Evolutionary conservation across 1,139 yeast genomes (phyloP).

Genomic region (Pichia sp.): DNA sequence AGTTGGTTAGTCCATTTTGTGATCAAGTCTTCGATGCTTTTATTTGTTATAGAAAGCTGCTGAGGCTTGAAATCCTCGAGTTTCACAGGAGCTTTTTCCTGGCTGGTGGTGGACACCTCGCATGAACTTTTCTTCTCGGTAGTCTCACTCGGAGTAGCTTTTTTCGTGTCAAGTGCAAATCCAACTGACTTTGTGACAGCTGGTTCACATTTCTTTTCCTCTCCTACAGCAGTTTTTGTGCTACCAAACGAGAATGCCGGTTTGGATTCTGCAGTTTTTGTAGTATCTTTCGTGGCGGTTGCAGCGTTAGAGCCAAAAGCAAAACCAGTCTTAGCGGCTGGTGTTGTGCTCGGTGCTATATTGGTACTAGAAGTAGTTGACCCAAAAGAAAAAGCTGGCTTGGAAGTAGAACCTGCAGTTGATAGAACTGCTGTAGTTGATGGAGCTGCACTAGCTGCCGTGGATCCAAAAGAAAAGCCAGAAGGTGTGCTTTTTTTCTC

Average conservation of each 20-base stretch:
- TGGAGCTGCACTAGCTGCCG: background rate
- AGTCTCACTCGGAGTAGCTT: conserved; percentile 23
- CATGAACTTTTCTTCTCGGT: conserved; percentile 17
- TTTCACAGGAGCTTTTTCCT: conserved; percentile 28
- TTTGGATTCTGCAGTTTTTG: conserved; percentile 9
- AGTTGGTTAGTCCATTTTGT: conserved; percentile 91
- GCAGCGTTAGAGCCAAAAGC: conserved; percentile 26
- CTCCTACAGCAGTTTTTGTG: background rate
- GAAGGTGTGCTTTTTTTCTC: conserved; percentile 8
- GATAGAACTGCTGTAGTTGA: background rate
- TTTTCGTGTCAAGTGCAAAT: background rate
- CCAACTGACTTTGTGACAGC: background rate
- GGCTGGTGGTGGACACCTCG: conserved; percentile 9
- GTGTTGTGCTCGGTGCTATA: conserved; percentile 20
- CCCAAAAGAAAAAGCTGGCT: conserved; percentile 32
- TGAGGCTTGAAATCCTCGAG: conserved; percentile 56
- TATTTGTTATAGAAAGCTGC: conserved; percentile 79
- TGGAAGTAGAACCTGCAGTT: background rate
- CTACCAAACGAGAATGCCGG: conserved; percentile 6
- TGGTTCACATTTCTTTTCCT: conserved; percentile 7
- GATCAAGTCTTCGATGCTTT: conserved; percentile 87
- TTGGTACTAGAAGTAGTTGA: conserved; percentile 8
- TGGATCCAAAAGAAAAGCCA: conserved; percentile 26
- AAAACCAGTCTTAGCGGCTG: conserved; percentile 25
- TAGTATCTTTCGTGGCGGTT: background rate